Base-by-base conservation (phyloP, 257 asterid genomes). In the Rhazya stricta region DNA sequence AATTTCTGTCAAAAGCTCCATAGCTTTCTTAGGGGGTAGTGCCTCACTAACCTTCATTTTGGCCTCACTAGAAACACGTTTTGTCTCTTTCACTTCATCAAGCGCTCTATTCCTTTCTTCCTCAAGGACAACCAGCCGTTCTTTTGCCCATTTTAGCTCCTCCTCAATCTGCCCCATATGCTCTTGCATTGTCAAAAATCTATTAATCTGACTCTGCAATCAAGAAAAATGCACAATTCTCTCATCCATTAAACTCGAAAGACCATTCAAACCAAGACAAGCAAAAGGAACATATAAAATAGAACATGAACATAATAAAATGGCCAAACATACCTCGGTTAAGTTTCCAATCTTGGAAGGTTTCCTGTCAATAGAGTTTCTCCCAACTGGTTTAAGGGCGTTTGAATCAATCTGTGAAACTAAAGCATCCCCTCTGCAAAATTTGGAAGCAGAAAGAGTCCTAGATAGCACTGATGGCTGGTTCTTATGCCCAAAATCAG, bases 381-480 rank as follows among this genome's bases (percentile, higher is more conserved):
- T 83, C 37, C 83, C 88, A 67, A 83, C 63, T 29, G 89, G 72
- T 76, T 80, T 87, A 63, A 84, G 82, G 73, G 97, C 97, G 9
- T 72, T 79, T 41, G 84, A n/a, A 78, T 91, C 91, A 81, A 89
- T 78, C 78, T 88, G 92, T 37, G 87, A 68, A 16, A 66, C 81
- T 69, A 90, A 37, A 69, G 83, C 81, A 82, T 85, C 92, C 15
- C 94, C 91, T 77, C 95, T 87, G 75, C 97, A 90, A 25, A 91
- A 78, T 88, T 79, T 91, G 65, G 96, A 88, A 32, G 91, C 88
- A 57, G 91, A 88, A 71, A 91, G 62, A 37, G 91, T 84, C 76
- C 90, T 86, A 16, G 95, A 85, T 80, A 94, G 80, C 25, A 85
- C 58, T 4, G 89, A 84, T 34, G 88, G 70, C 74, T 83, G 84